Evolutionary conservation across 2,329 filamentous ascomycete genomes (phyloP).

Genomic region (Epichloe sylvatica): DNA sequence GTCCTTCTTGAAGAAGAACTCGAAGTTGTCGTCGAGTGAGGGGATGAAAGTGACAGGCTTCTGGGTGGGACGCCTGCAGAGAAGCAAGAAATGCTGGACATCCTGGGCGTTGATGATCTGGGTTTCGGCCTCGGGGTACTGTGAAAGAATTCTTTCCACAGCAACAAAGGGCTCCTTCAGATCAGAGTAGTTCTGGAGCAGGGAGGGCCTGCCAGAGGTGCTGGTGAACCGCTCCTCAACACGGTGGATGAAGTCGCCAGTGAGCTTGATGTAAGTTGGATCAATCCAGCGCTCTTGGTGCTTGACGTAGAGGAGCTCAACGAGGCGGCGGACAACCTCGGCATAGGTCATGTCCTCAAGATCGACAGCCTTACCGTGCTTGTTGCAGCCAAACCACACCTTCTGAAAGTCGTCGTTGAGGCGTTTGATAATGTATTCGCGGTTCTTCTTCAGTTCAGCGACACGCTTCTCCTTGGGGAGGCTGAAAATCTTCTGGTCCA

Average conservation of each 20-base stretch:
- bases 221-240: constrained; percentile 90
- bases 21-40: constrained; percentile 89
- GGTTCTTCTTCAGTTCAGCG: constrained; percentile 73
- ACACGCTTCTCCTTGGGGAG: constrained; percentile 90
- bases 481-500: constrained; percentile 97
- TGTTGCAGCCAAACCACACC: constrained; percentile 88
- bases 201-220: constrained; percentile 55
- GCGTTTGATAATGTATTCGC: constrained; percentile 86
- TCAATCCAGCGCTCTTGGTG: constrained; percentile 90
- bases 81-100: constrained; percentile 87
- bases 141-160: constrained; percentile 63
- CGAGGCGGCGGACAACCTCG: constrained; percentile 74
- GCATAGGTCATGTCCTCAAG: constrained; percentile 93
- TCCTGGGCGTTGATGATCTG: constrained; percentile 98
- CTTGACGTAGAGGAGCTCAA: constrained; percentile 82
- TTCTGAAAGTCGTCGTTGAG: constrained; percentile 95
- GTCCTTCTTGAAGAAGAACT: constrained; percentile 99
- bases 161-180: constrained; percentile 68
- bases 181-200: constrained; percentile 82
- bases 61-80: constrained; percentile 83
- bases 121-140: constrained; percentile 72
- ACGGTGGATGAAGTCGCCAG: constrained; percentile 90
- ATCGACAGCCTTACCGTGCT: constrained; percentile 65
- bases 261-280: constrained; percentile 64
- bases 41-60: constrained; percentile 97